phyloP scores from a whole-genome alignment of 768 basidiomycete genomes.

The Solioccasus polychromus region DNA sequence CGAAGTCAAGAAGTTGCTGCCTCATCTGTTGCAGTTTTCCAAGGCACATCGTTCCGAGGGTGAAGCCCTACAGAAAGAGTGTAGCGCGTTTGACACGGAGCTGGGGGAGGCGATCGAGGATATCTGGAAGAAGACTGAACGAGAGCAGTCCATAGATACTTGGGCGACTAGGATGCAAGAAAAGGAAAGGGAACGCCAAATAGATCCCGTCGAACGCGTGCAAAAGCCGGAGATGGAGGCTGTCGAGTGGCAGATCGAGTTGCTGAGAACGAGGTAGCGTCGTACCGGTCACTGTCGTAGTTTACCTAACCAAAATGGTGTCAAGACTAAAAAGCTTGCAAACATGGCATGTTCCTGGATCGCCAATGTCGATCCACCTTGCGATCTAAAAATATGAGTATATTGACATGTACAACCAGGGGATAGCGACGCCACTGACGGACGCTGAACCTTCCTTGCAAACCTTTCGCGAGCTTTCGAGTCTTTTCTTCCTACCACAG shows the following conservation, averaged over 20 bases:
- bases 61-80: slow-evolving; percentile 54
- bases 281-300: no score
- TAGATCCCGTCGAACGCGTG: slow-evolving; percentile 52
- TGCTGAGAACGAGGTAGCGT: slow-evolving; percentile 14
- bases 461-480: no score
- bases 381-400: no score
- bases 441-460: no score
- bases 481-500: no score
- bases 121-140: slow-evolving; percentile 53
- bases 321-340: no score
- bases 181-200: slow-evolving; percentile 42
- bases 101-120: slow-evolving; percentile 55
- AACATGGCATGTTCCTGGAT: no score
- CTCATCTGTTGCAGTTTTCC: slow-evolving; percentile 73
- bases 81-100: slow-evolving; percentile 56
- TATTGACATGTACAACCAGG: no score
- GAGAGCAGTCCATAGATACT: slow-evolving; percentile 34
- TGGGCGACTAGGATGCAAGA: slow-evolving; percentile 57
- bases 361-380: no score
- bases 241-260: slow-evolving; percentile 22
- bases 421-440: no score
- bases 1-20: slow-evolving; percentile 66
- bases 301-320: no score
- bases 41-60: slow-evolving; percentile 69
- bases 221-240: slow-evolving; percentile 42